Base-by-base conservation (phyloP, 495 filamentous ascomycete genomes). In the Neurospora sp. region DNA sequence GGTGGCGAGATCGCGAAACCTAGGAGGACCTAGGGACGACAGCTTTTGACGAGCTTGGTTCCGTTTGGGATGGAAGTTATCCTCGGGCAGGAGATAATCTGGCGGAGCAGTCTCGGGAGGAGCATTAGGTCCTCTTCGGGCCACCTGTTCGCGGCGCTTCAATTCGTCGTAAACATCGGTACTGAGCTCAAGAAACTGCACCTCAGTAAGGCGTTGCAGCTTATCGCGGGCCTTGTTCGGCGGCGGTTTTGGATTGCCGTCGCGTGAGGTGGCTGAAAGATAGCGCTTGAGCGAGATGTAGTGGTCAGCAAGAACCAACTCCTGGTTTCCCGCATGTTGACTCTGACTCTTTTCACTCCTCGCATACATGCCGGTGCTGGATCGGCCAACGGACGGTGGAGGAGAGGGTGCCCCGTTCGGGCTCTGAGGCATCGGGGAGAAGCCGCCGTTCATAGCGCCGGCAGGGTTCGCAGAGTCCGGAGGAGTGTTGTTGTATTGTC, bases 121-220 rank as follows among this genome's bases (percentile, higher is more conserved):
- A 41, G 80, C 85, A 71, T 87, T 88, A 35, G 86, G 84, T 37
- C 86, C 85, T 70, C 84, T 85, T 76, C 84, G 80, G 38, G 79
- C 79, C 4, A 81, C 82, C 41, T 89, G 85, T 80, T 97, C 93
- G 72, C 96, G 89, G 42, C 96, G 92, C 74, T 96, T 87, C 59
- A 98, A 84, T 81, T 99, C 96, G 81, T 99, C 96, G 81, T 94
- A 98, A 40, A 99, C 96, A 80, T 99, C 96, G 27, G 95, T 98
- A 78, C 93, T 97, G 27, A 99, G 85, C 83, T 99, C 96, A 79
- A 97, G 92, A 79, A 99, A 99, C 79, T 99, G 96, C 35, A 94
- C 93, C 10, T 90, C 84, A 1, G 94, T 96, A 42, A 99, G 84
- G 68, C 95, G 88, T 69, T 97, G 87, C 61, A 98, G 85, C 83